These are phyloP conservation scores for Vitis vinifera DNA, from an alignment of 164 flowering plant species.

Conservation along the genomic window DNA sequence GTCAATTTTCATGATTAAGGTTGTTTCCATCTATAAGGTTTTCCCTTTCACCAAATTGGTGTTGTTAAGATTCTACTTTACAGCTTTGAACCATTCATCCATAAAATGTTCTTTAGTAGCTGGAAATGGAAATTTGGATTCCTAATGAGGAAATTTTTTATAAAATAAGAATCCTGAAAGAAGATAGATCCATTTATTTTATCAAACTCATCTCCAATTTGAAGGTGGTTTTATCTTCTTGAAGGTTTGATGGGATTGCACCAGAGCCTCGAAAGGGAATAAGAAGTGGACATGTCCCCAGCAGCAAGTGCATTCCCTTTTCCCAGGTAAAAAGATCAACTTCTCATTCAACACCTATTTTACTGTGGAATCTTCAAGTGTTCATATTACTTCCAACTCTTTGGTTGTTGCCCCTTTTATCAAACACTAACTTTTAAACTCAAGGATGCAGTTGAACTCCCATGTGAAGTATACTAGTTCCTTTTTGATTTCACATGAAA, in stretches of 20 bases:
- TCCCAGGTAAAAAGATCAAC: slow-evolving; percentile 47
- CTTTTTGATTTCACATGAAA: no score
- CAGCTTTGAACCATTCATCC: neutral
- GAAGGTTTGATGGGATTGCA: slow-evolving; percentile 90
- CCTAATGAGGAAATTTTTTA: neutral
- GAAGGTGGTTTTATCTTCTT: slow-evolving; percentile 9
- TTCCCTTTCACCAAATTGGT: no score
- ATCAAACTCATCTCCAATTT: neutral
- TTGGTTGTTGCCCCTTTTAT: neutral
- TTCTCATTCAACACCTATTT: neutral
- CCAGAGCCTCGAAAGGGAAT: slow-evolving; percentile 95
- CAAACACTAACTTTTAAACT: no score
- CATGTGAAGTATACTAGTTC: no score
- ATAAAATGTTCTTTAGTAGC: neutral
- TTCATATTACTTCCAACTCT: neutral
- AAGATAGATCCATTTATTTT: neutral
- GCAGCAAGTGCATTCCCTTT: slow-evolving; percentile 96
- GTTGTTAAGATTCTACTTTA: neutral
- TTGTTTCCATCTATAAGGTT: no score
- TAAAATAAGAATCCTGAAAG: neutral
- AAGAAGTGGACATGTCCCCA: slow-evolving; percentile 95
- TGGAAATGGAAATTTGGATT: neutral
- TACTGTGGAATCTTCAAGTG: neutral
- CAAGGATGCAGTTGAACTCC: no score
- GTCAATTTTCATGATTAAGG: no score